phyloP scores from a whole-genome alignment of 257 asterid genomes.

The Plectranthus barbatus region DNA sequence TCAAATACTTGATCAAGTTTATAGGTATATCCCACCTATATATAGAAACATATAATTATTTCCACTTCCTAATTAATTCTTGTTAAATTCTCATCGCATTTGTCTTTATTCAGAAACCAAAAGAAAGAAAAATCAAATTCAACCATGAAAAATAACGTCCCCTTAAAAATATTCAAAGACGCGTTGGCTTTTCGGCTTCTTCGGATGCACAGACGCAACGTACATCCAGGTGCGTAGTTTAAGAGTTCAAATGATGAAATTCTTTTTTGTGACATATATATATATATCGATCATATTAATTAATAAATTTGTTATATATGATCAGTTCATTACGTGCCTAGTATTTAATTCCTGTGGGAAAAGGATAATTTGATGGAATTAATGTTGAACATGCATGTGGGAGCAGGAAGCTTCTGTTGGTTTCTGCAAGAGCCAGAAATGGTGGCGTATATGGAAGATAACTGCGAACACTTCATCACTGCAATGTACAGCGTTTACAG shows the following conservation, averaged over 20 bases:
- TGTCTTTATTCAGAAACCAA: constrained; percentile 21
- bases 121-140: constrained; percentile 1
- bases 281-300: too few relatives aligned
- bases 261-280: too few relatives aligned
- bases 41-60: background rate
- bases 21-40: constrained; percentile 16
- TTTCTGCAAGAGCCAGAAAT: constrained; percentile 29
- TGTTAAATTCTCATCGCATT: too few relatives aligned
- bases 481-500: constrained; percentile 34
- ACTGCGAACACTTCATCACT: constrained; percentile 15
- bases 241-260: too few relatives aligned
- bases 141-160: background rate
- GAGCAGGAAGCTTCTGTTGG: constrained; percentile 53
- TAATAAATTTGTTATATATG: too few relatives aligned
- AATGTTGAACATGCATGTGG: background rate
- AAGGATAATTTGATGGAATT: background rate
- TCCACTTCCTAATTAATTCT: too few relatives aligned
- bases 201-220: constrained; percentile 38
- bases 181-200: constrained; percentile 61
- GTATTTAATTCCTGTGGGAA: too few relatives aligned
- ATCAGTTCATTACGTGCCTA: too few relatives aligned
- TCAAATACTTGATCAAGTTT: constrained; percentile 25
- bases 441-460: constrained; percentile 22
- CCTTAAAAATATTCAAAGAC: constrained; percentile 39
- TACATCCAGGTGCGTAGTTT: constrained; percentile 27